A percentile compares a stretch with the other conserved stretches of the same genome.
Conservation (phyloP, 2,329 filamentous ascomycete species). For the Elsinoe batatas region DNA sequence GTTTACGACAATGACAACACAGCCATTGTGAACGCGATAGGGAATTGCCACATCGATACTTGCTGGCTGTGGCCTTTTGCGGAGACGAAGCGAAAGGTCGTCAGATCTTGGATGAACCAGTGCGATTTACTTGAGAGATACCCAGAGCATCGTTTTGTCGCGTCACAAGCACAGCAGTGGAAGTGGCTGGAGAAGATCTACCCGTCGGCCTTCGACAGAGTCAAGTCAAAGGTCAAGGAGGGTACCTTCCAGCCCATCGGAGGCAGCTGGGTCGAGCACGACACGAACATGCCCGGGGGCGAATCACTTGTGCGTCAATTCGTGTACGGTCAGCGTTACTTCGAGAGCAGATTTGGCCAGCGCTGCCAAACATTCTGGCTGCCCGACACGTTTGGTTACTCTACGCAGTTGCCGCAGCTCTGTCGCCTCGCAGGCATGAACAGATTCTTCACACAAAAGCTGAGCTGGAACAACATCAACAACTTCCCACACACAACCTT, state of each 20-base stretch:
- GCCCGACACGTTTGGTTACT: slow-evolving; percentile 97
- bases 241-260: slow-evolving; percentile 91
- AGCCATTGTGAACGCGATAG: slow-evolving; percentile 76
- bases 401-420: slow-evolving; percentile 83
- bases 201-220: slow-evolving; percentile 77
- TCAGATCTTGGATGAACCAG: slow-evolving; percentile 92
- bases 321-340: slow-evolving; percentile 88
- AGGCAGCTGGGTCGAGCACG: slow-evolving; percentile 97
- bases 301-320: slow-evolving; percentile 93
- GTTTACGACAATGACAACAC: slow-evolving; percentile 71
- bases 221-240: slow-evolving; percentile 82
- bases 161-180: slow-evolving; percentile 92
- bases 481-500: slow-evolving; percentile 98
- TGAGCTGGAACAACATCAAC: slow-evolving; percentile 99
- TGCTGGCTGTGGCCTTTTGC: slow-evolving; percentile 99
- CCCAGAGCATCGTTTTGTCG: slow-evolving; percentile 83
- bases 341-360: slow-evolving; percentile 83
- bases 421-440: slow-evolving; percentile 93
- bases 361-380: slow-evolving; percentile 92
- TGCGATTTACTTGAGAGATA: slow-evolving; percentile 93
- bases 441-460: slow-evolving; percentile 93
- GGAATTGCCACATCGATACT: slow-evolving; percentile 95
- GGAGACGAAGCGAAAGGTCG: slow-evolving; percentile 94
- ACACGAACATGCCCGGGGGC: slow-evolving; percentile 93
- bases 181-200: slow-evolving; percentile 93